Evolutionary conservation across 1,284 basidiomycete genomes (phyloP), one percentile per base, ranked within the genome.

Genomic region (Cryptococcus sp.): DNA sequence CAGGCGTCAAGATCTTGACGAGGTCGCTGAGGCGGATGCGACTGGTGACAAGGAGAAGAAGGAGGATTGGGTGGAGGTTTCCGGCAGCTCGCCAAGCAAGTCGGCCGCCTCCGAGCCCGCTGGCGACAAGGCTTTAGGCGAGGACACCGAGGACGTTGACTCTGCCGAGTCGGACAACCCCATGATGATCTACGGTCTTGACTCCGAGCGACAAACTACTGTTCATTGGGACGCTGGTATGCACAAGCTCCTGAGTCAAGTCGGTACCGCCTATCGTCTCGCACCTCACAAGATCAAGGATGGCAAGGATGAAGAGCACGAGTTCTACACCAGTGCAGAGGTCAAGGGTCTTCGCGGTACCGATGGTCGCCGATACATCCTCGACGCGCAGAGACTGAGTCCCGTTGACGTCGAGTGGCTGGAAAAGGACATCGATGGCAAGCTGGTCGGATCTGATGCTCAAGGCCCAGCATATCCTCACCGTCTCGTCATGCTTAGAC

Each of bases 61-160:
- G 69, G 73, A 75, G 59, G 75, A 77, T 48, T 75, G 73, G 74
- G 74, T 75, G 55, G 67, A 76, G 58, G 74, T 74, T 11, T n/a
- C 45, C 25, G 63, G 66, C 65, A 88, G 88, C 80, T 83, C 87
- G 68, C 87, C 88, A 55, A 34, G 29, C 29, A 87, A 87, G 81
- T 87, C 89, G 63, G 87, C 87, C 56, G 63, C 65, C 51, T 86
- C 86, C 29, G 85, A 88, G 62, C 87, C 86, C 57, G 87, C 88
- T 62, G 81, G 89, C 61, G 89, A 89, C 80, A 85, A 88, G 78
- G 66, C 72, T 2, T 66, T 37, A 4, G 45, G 38, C 16, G 57
- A 48, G 10, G 50, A 43, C 8, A 39, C 26, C 38, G 65, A 68
- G 41, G 60, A 47, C 2, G 41, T 17, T 10, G 47, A 57, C 16